phyloP scores from a whole-genome alignment of 257 asterid genomes.

The Penstemon davidsonii region DNA sequence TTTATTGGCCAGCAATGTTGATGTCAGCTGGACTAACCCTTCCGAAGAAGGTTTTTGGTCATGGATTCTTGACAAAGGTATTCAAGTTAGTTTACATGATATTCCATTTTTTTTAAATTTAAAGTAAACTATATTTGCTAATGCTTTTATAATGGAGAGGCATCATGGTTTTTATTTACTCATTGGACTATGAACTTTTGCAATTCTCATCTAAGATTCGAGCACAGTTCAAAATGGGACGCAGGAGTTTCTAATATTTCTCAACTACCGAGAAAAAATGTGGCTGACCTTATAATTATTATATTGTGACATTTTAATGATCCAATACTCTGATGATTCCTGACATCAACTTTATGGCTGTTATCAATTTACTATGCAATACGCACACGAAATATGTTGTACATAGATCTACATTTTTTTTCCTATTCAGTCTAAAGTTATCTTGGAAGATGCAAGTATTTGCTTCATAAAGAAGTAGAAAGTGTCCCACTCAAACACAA shows the following conservation, averaged over 20 bases:
- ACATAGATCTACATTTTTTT: constrained; percentile 1
- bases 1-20: constrained; percentile 99
- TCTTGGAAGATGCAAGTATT: no score
- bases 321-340: constrained; percentile 6
- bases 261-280: not conserved
- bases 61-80: constrained; percentile 99
- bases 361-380: not conserved
- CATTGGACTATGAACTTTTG: not conserved
- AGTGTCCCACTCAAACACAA: not conserved
- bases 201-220: not conserved
- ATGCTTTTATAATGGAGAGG: constrained; percentile 11
- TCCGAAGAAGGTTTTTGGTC: constrained; percentile 95
- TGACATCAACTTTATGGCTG: not conserved
- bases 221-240: not conserved
- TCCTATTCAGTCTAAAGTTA: not conserved
- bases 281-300: not conserved
- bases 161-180: not conserved
- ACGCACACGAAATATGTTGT: not conserved
- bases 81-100: constrained; percentile 17
- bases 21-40: constrained; percentile 88
- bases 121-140: not conserved
- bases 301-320: not conserved
- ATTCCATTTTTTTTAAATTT: not conserved
- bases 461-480: not conserved
- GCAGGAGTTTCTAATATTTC: not conserved